phyloP scores from a whole-genome alignment of 2,329 filamentous ascomycete genomes.

The Drechslerella dactyloides region DNA sequence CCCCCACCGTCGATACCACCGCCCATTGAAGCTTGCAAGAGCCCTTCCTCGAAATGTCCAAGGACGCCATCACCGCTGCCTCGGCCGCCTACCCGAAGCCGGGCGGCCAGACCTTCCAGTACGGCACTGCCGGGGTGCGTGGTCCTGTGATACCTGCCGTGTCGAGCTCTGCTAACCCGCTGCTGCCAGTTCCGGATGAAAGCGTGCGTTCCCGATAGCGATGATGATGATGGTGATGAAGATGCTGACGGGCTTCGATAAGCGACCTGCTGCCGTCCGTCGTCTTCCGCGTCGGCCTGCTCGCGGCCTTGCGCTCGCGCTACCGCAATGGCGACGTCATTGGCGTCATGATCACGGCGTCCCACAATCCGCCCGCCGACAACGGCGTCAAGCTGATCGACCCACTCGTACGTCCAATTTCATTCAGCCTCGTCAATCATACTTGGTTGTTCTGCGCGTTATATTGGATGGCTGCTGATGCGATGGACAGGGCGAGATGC shows the following conservation, averaged over 20 bases:
- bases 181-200: constrained; percentile 70
- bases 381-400: constrained; percentile 97
- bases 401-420: constrained; percentile 69
- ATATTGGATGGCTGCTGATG: constrained; percentile 7
- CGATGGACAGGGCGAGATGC: constrained; percentile 79
- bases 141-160: constrained; percentile 11
- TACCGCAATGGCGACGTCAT: constrained; percentile 90
- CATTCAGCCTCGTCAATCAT: constrained; percentile 30
- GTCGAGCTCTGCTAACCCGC: constrained; percentile 26
- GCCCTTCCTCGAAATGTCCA: constrained; percentile 1
- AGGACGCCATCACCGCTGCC: constrained; percentile 58
- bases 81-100: constrained; percentile 63
- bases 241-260: constrained; percentile 52
- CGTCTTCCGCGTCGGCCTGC: constrained; percentile 87
- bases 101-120: constrained; percentile 63
- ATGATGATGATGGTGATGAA: constrained; percentile 54
- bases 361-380: constrained; percentile 86
- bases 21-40: background rate
- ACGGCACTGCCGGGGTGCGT: constrained; percentile 69
- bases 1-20: background rate
- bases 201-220: constrained; percentile 63
- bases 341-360: constrained; percentile 94
- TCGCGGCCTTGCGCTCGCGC: constrained; percentile 85
- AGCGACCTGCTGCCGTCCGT: constrained; percentile 86
- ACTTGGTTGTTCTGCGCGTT: background rate